phyloP scores from a whole-genome alignment of 257 asterid species.

The Primulina eburnea region DNA sequence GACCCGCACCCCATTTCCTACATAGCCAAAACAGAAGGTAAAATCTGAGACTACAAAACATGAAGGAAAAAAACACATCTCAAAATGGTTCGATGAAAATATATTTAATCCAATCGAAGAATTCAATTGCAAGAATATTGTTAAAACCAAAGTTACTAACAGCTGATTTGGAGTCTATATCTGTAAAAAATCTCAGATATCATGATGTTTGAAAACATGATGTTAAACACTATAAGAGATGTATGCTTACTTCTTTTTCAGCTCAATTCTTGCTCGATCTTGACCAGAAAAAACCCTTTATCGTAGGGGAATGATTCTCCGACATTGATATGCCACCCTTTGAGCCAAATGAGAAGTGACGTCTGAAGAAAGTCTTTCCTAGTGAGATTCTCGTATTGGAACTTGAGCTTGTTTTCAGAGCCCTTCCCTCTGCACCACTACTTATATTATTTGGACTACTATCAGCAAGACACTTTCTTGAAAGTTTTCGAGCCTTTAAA shows the following conservation, averaged over 20 bases:
- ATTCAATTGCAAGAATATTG: conserved; percentile 3
- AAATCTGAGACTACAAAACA: conserved; percentile 20
- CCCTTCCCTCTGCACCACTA: conserved; percentile 39
- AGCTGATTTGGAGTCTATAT: neutral
- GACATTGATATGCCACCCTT: conserved; percentile 46
- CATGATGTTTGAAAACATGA: neutral
- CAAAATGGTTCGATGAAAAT: neutral
- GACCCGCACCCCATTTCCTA: conserved; percentile 19
- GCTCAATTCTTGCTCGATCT: conserved; percentile 57
- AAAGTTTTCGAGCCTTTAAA: conserved; percentile 53
- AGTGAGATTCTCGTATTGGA: conserved; percentile 21
- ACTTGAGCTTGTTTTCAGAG: conserved; percentile 50
- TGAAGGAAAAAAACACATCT: neutral
- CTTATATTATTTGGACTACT: conserved; percentile 55
- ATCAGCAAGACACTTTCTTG: conserved; percentile 60
- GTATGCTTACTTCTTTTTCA: conserved; percentile 33
- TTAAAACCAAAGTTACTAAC: neutral
- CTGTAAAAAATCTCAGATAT: neutral
- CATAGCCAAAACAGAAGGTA: conserved; percentile 13
- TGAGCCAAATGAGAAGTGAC: conserved; percentile 80
- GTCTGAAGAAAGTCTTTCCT: conserved; percentile 66
- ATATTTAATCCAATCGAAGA: no score
- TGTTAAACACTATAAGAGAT: neutral
- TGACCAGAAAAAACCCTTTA: conserved; percentile 67
- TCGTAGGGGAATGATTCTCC: conserved; percentile 48